These are phyloP conservation scores for Rosa persica DNA, from an alignment of 306 rosid genomes.

Conservation along the genomic window DNA sequence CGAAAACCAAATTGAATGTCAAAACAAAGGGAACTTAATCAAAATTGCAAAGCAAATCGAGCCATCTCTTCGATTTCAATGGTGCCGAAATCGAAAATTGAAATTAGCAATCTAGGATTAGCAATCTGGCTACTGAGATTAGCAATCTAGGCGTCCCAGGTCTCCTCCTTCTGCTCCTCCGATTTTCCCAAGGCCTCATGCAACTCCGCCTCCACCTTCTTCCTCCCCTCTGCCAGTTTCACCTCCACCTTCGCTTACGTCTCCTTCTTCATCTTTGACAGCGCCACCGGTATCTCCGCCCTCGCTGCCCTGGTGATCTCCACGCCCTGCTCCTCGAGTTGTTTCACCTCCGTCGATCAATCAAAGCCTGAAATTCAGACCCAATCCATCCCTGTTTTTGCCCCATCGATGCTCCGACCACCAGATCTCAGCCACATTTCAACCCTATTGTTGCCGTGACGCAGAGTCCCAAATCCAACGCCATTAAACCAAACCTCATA, in stretches of 20 bases:
- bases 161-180: slow-evolving; percentile 79
- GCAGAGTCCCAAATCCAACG: too few species aligned
- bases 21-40: too few species aligned
- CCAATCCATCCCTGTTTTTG: too few species aligned
- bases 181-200: slow-evolving; percentile 67
- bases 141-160: slow-evolving; percentile 75
- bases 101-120: slow-evolving; percentile 42
- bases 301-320: slow-evolving; percentile 74
- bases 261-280: slow-evolving; percentile 88
- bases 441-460: too few species aligned
- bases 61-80: too few species aligned
- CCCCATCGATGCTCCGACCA: too few species aligned
- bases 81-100: too few species aligned
- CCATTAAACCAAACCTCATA: too few species aligned
- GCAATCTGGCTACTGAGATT: slow-evolving; percentile 76
- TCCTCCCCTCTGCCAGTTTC: slow-evolving; percentile 75
- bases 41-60: too few species aligned
- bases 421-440: too few species aligned
- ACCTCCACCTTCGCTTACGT: slow-evolving; percentile 78
- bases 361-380: too few species aligned
- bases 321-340: slow-evolving; percentile 71
- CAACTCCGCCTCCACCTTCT: slow-evolving; percentile 79
- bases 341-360: slow-evolving; percentile 62
- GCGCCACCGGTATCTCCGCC: slow-evolving; percentile 86
- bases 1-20: too few species aligned